Evolutionary conservation across 306 rosid species (phyloP), one percentile per base, ranked within the genome.

Genomic region (Casuarina cunninghamiana): DNA sequence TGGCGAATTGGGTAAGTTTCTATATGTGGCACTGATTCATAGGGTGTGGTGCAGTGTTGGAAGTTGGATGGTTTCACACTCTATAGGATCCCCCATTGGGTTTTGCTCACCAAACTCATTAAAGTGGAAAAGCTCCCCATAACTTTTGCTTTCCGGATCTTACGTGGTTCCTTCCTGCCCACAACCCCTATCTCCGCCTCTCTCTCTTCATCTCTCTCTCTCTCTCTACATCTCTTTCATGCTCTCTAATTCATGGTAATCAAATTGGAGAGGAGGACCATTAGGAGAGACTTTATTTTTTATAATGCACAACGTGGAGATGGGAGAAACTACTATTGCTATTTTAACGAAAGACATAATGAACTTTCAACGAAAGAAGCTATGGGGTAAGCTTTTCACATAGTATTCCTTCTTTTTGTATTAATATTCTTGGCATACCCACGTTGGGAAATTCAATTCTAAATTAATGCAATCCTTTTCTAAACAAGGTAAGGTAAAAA

Each of bases 101-200:
- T 84, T 78, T 32, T 63, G 10, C 5, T 12, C 16, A 35, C 9
- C 79, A 74, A 68, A 61, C 66, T 75, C 44, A 65, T 72, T 71
- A 81, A 81, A 80, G 85, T 78, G 77, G 78, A 45, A 85, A 87
- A 81, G 82, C 84, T 65, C 54, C 16, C 73, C 70, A 77, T 53
- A 66, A 38, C 81, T 82, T 85, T 79, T 66, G 67, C 73, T 79
- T 79, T 75, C 42, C 17, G 77, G 42, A 3, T 17, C 19, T 51
- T 77, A 84, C 93, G 88, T 77, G 89, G 89, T 72, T n/a, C 46
- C 75, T 75, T 81, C 79, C 69, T 5, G 71, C 63, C 85, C 90
- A 72, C 67, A 72, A 76, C 71, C 32, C 32, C 32, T 26, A 26
- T 26, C 32, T 26, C 32, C 32, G 32, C 32, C 32, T 26, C 32